Evolutionary conservation across 2,329 filamentous ascomycete genomes (phyloP), one percentile per base, ranked within the genome.

Genomic region (Colletotrichum karsti): DNA sequence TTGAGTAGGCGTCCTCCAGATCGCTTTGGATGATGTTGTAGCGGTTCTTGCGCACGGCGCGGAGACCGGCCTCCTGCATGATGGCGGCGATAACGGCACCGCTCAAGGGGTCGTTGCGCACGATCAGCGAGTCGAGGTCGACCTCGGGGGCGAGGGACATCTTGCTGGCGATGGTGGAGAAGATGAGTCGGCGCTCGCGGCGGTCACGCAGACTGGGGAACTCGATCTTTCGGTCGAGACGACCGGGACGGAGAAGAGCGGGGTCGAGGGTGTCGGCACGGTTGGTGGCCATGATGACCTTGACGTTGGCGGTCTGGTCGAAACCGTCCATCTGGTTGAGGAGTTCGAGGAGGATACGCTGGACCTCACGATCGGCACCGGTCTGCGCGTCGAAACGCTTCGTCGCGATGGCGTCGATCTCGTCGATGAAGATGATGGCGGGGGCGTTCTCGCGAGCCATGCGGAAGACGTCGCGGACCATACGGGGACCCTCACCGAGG

Each of bases 291-390:
- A 99, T 99, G 84, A 99, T 99, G 79, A 99, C 96, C 86, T 99
- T 99, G 82, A 99, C 96, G 81, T 99, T 99, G 79, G 94, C 93
- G 0, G 94, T 97, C 82, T 99, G 96, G 81, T 99, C 96, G 85
- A 99, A 99, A 72, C 96, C 96, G 79, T 99, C 96, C 96, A 99
- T 99, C 83, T 99, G 96, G 84, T 99, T 99, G 72, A 99, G 91
- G 73, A 99, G 85, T 81, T 99, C 96, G 69, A 99, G 91, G 67
- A 99, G 86, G 77, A 99, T 99, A 87, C 96, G 95, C 85, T 99
- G 96, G 15, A 99, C 96, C 83, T 99, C 96, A 83, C 96, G 91
- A 78, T 99, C 96, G 72, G 96, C 96, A 80, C 96, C 96, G 4
- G 96, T 99, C 83, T 99, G 96, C 24, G 96, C 96, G 79, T 99